Base-by-base conservation (phyloP, 805 yeast species). In the Barnettozyma salicaria region DNA sequence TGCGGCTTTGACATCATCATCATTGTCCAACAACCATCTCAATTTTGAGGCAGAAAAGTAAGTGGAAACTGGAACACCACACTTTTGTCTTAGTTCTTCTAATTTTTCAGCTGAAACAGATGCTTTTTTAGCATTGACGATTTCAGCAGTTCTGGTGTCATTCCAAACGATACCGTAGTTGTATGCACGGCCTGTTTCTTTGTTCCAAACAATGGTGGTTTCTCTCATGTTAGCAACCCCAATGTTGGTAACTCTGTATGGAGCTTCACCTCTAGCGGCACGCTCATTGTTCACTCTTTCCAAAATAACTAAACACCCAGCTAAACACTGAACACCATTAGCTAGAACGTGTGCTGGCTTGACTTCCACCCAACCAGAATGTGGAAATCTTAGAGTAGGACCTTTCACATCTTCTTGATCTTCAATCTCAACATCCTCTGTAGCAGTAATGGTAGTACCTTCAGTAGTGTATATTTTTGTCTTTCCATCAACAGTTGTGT, bases 161-260 rank as follows among this genome's bases (percentile, higher is more conserved):
- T 90, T 85, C 97, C 97, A 89, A 25, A 89, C 95, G 58, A 89
- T 86, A 53, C 96, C 97, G 38, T 64, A 64, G 57, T 84, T 80
- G 55, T 80, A 73, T 38, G 87, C 72, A 4, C 96, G 94, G 27
- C 96, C 96, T 2, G 96, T 87, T 36, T 67, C 67, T 47, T 78
- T 72, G 40, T 87, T 80, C 96, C 96, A 89, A 33, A 89, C 78
- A 37, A 82, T 71, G 20, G 95, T 81, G 29, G 97, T 89, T 64
- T 89, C 97, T 57, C 97, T 76, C 92, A 90, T 94, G 63, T 88
- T 90, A 36, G 97, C 92, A 48, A 89, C 76, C 19, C 97, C 97
- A 49, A 89, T 71, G 32, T 85, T 78, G 41, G 68, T 74, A 41
- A 89, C 78, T 48, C 68, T 70, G 57, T 75, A 80, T 56, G 80